Base-by-base conservation (phyloP, 352 stramenopile genomes). In the Stramenopiles sp. region DNA sequence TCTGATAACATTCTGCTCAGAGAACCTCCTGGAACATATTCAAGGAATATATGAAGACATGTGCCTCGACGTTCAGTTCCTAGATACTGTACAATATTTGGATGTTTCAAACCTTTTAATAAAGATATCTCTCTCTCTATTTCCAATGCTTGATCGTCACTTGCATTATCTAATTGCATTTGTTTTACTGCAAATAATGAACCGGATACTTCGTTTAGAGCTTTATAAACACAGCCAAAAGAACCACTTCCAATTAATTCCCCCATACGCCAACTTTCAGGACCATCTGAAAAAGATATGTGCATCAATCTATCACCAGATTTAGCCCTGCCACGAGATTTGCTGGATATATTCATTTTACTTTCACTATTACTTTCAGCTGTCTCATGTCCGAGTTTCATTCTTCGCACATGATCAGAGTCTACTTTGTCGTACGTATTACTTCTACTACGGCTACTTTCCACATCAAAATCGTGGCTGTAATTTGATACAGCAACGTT, bases 1-100 rank as follows among this genome's bases (percentile, higher is more conserved):
- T 60, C 52, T 29, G 76, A 68, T 15, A 70, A 53, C 24, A 79
- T 63, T 23, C 61, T 52, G 46, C 68, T 58, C 1, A 84, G 46
- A 29, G 61, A 73, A 1, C 68, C 69, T 8, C 64, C 68, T 0
- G 69, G 60, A 0, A 79, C 68, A 61, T 68, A 84, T 45, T 84
- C 68, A 55, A 62, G 20, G 29, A 60, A 62, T 15, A 85, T 81
- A 55, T 7, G 26, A 6, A 51, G 18, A 4, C 18, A 12, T 20
- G 12, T 15, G 21, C 36, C 38, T 8, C 42, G 17, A 5, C 17
- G 8, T 24, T 44, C 19, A 5, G 39, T 4, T 19, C 44, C 45
- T 3, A 6, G 17, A 24, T 42, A 42, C 19, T 17, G 7, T 6
- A 42, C 38, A 22, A 42, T 42, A 24, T 32, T 42, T 21, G 6